These are phyloP conservation scores for Colletotrichum lupini DNA, from an alignment of 2,329 filamentous ascomycete genomes.

Conservation along the genomic window DNA sequence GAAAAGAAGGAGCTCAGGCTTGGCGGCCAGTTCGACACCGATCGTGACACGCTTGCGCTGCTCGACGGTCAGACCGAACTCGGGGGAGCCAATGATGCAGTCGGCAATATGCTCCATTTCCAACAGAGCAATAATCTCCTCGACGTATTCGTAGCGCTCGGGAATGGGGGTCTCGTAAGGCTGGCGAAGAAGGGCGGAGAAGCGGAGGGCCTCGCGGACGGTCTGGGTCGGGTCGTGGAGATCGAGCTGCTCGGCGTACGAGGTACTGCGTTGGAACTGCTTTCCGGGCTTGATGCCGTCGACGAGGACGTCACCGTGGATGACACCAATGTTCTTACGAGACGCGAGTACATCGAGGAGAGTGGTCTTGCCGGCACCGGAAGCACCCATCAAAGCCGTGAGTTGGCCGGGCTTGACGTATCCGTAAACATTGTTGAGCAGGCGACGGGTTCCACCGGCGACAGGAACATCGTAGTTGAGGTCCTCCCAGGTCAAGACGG, in stretches of 20 bases:
- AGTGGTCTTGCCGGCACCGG: slow-evolving; percentile 89
- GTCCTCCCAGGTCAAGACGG: slow-evolving; percentile 86
- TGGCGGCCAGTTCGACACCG: slow-evolving; percentile 88
- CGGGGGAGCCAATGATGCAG: slow-evolving; percentile 66
- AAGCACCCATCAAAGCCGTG: slow-evolving; percentile 84
- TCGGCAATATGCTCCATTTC: slow-evolving; percentile 70
- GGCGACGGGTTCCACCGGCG: slow-evolving; percentile 64
- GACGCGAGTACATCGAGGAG: slow-evolving; percentile 79
- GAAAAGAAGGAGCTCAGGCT: slow-evolving; percentile 81
- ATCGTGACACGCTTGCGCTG: slow-evolving; percentile 85
- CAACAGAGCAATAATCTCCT: slow-evolving; percentile 68
- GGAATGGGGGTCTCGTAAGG: slow-evolving; percentile 61
- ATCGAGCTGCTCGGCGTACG: slow-evolving; percentile 72
- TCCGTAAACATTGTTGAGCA: slow-evolving; percentile 69
- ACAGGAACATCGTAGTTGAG: slow-evolving; percentile 81
- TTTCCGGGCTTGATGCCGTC: slow-evolving; percentile 67
- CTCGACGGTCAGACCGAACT: slow-evolving; percentile 78
- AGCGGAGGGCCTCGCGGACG: slow-evolving; percentile 71
- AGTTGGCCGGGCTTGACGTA: slow-evolving; percentile 82
- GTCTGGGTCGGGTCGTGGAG: slow-evolving; percentile 72
- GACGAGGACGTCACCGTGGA: slow-evolving; percentile 66
- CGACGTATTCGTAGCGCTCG: slow-evolving; percentile 70
- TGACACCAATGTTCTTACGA: slow-evolving; percentile 71
- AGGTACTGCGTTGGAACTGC: slow-evolving; percentile 71
- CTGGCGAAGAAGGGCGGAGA: slow-evolving; percentile 71